Evolutionary conservation across 768 basidiomycete species (phyloP).

Genomic region (Tulasnella sp.): DNA sequence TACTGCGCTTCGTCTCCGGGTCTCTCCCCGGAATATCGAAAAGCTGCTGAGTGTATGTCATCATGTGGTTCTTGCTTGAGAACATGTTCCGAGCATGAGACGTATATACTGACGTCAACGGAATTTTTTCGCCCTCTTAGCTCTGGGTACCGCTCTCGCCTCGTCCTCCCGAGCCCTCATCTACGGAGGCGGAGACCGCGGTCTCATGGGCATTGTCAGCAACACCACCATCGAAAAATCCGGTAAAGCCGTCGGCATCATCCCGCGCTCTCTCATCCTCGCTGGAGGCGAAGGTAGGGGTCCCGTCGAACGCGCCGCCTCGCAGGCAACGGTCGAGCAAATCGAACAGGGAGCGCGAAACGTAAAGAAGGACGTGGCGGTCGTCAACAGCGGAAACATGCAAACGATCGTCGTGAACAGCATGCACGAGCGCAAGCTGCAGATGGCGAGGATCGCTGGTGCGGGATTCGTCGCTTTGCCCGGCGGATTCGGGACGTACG

Average conservation of each 20-base stretch:
- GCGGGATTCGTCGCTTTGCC: constrained; percentile 89
- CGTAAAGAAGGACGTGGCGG: background rate
- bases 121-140: too few relatives aligned
- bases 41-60: constrained; percentile 71
- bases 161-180: constrained; percentile 57
- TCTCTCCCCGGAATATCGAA: constrained; percentile 58
- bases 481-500: constrained; percentile 93
- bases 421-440: constrained; percentile 88
- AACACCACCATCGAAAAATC: constrained; percentile 63
- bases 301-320: constrained; percentile 1
- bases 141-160: too few relatives aligned
- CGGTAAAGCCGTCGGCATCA: constrained; percentile 74
- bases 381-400: constrained; percentile 38
- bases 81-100: too few relatives aligned
- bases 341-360: background rate
- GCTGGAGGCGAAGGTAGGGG: constrained; percentile 60
- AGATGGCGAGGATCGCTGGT: constrained; percentile 78
- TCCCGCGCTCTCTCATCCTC: constrained; percentile 74
- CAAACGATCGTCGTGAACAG: constrained; percentile 69
- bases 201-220: constrained; percentile 86
- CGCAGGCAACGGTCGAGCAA: background rate
- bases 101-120: too few relatives aligned
- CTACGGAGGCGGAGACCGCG: constrained; percentile 83
- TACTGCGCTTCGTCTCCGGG: constrained; percentile 84
- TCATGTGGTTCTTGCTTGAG: too few relatives aligned